Conservation (phyloP, 805 yeast species). For the Ogataea glucozyma region DNA sequence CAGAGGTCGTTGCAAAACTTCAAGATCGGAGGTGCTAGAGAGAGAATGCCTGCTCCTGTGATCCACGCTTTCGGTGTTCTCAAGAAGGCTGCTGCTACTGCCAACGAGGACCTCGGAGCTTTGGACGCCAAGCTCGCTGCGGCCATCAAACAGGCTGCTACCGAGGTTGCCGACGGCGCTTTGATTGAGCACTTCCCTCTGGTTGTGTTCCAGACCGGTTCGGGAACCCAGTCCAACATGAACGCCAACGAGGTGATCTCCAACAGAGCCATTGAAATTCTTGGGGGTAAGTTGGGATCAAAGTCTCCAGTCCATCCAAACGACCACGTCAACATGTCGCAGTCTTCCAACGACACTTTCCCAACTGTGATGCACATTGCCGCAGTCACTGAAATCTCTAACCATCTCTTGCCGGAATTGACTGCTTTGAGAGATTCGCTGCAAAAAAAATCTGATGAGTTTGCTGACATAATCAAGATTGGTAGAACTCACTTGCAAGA, state of each 20-base stretch:
- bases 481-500: constrained; percentile 99
- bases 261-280: constrained; percentile 94
- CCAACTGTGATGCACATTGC: constrained; percentile 99
- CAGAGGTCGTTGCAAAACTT: constrained; percentile 91
- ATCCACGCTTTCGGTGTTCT: constrained; percentile 90
- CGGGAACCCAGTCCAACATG: constrained; percentile 99
- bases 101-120: constrained; percentile 77
- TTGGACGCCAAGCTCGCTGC: constrained; percentile 80
- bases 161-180: constrained; percentile 91
- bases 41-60: constrained; percentile 87
- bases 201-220: constrained; percentile 98
- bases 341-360: constrained; percentile 98
- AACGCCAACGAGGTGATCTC: constrained; percentile 98
- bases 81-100: constrained; percentile 93
- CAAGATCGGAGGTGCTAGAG: constrained; percentile 92
- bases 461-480: constrained; percentile 87
- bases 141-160: constrained; percentile 92
- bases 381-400: constrained; percentile 84
- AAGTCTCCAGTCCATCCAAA: constrained; percentile 96
- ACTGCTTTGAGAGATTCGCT: constrained; percentile 76
- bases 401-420: constrained; percentile 78
- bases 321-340: constrained; percentile 98
- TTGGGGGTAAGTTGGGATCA: constrained; percentile 91
- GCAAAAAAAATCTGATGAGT: constrained; percentile 76
- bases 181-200: constrained; percentile 93